Percentiles rank a stretch among this genome's conserved stretches.
These are phyloP conservation scores for Senna siamea DNA, from an alignment of 306 rosid genomes.

Conservation along the genomic window DNA sequence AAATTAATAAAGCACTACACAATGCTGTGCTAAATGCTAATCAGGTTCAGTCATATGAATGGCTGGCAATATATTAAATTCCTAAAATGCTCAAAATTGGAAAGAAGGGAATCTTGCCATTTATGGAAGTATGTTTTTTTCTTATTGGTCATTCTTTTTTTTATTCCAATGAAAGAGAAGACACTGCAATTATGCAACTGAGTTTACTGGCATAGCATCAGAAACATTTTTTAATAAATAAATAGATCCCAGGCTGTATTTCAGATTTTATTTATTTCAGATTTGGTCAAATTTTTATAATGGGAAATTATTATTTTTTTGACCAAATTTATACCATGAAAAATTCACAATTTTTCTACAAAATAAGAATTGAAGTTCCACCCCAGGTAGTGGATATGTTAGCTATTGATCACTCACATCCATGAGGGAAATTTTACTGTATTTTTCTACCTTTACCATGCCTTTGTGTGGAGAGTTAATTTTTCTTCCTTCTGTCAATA, in stretches of 20 bases:
- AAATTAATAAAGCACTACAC: too few species aligned
- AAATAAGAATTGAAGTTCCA: too few species aligned
- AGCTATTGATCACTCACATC: too few species aligned
- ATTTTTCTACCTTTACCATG: too few species aligned
- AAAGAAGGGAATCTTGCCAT: slow-evolving; percentile 33
- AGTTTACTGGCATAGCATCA: not conserved
- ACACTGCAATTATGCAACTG: not conserved
- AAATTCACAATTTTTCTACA: too few species aligned
- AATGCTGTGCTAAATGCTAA: not conserved
- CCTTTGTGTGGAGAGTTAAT: too few species aligned
- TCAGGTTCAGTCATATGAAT: not conserved
- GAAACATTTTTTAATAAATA: too few species aligned
- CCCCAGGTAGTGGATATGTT: too few species aligned
- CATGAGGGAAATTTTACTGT: too few species aligned
- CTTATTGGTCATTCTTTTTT: slow-evolving; percentile 1
- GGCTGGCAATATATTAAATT: not conserved
- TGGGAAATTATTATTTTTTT: not conserved
- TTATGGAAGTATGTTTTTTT: slow-evolving; percentile 14
- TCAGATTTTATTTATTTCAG: not conserved
- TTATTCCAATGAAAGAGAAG: slow-evolving; percentile 3
- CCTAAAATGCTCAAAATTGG: not conserved
- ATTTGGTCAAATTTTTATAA: not conserved
- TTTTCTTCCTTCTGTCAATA: too few species aligned
- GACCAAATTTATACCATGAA: too few species aligned
- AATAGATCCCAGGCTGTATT: not conserved